Base-by-base conservation (phyloP, 2,329 filamentous ascomycete species). In the Neonectria ditissima region DNA sequence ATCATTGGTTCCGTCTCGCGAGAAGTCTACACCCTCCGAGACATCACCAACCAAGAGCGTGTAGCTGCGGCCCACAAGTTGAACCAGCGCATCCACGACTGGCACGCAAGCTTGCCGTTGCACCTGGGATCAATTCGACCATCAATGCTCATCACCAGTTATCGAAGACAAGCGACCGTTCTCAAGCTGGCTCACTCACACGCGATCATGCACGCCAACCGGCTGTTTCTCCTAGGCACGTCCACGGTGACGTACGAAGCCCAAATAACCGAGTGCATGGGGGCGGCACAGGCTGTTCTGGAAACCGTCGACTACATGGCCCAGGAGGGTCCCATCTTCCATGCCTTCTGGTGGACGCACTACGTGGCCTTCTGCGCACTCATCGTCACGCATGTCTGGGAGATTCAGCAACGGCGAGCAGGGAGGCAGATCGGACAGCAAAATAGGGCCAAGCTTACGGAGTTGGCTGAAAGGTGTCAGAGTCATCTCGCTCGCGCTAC, bases 361-460 rank as follows among this genome's bases (percentile, higher is more conserved):
- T 86, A 86, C 67, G 83, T 85, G 8, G 81, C 83, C 0, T 87
- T 87, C 63, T 87, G 83, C 66, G 84, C 85, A 0, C 77, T 88
- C 0, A 82, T 83, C 0, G 82, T 87, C 7, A 75, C 86, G 0
- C 87, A 87, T 63, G 81, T 87, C 5, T 86, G 83, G 77, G 78
- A 84, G 56, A 73, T 76, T 2, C 73, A 75, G 43, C 73, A 73
- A 55, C 66, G 58, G 8, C 57, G 68, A 11, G 69, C 52, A 18
- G 66, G 55, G 22, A 65, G 55, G 20, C 43, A n/a, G 3, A 56
- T 55, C 2, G 65, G 63, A 14, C 45, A 51, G 6, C 58, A 66
- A 8, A 55, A 74, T 3, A 54, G 67, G 4, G 55, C 52, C 10
- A 55, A 63, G 16, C 48, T 75, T 1, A 62, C 74, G 13, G 64